Base-by-base conservation (phyloP, 106 monocot genomes). In the Cymbidium sinense region DNA sequence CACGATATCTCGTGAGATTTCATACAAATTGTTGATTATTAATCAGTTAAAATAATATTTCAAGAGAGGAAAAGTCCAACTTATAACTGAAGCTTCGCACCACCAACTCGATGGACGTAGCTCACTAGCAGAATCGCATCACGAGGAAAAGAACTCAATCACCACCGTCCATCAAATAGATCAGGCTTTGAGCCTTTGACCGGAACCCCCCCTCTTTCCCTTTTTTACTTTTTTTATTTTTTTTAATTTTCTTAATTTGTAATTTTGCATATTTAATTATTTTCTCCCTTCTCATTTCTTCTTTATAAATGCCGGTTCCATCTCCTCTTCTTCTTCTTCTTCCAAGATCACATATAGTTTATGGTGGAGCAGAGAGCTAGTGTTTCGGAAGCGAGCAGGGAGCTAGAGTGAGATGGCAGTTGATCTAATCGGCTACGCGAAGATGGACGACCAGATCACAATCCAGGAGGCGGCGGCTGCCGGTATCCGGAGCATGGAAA, bases 401-500 rank as follows among this genome's bases (percentile, higher is more conserved):
- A 61, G 61, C 11, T 12, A 67, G 65, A 0, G 29, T 67, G 31
- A 67, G 31, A 71, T 71, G 71, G 80, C 90, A 75, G 88, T 88
- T 11, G 83, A 83, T 79, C 76, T 79, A 77, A 83, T 86, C 79
- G 82, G 82, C 21, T 76, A 43, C 78, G 36, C 78, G 9, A 78
- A 80, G 73, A 83, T 83, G 77, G 84, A 88, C 75, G 90, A 90
- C 21, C 86, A 83, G 85, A 52, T 81, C 34, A 78, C 83, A 27
- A 88, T 91, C 70, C 83, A 79, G 79, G 91, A 88, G 64, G 91
- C 88, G 7, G 85, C 89, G 23, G 9, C 83, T 30, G 88, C 81
- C 43, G 84, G 94, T 2, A 79, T 91, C 74, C 79, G 79, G 47
- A 84, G 80, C 88, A 51, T 91, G 83, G 91, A 94, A 85, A 71